phyloP scores from a whole-genome alignment of 1,139 yeast species.

The Schwanniomyces etchellsii region DNA sequence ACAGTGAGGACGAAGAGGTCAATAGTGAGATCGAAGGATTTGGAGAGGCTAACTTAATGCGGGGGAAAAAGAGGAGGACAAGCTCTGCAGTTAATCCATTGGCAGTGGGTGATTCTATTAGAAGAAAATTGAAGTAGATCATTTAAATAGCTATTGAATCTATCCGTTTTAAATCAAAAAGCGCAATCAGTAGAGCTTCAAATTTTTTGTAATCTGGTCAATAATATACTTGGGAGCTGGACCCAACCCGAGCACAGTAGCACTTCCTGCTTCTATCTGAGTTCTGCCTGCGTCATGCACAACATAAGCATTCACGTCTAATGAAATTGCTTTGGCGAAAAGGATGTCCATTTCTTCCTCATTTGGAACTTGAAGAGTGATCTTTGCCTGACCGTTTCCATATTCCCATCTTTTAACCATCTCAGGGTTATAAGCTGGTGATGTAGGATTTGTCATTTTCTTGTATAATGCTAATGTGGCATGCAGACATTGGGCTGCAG shows the following conservation, averaged over 20 bases:
- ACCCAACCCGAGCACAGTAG: slow-evolving; percentile 91
- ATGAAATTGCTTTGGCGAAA: slow-evolving; percentile 73
- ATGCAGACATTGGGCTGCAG: slow-evolving; percentile 96
- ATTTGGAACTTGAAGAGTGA: slow-evolving; percentile 72
- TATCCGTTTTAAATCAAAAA: background rate
- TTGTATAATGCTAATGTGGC: slow-evolving; percentile 92
- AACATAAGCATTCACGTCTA: slow-evolving; percentile 72
- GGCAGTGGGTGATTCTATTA: slow-evolving; percentile 15
- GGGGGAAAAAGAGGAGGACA: slow-evolving; percentile 35
- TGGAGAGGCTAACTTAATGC: slow-evolving; percentile 16
- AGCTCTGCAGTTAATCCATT: slow-evolving; percentile 43
- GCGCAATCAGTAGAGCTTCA: slow-evolving; percentile 59
- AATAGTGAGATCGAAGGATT: slow-evolving; percentile 36
- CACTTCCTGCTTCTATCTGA: slow-evolving; percentile 90
- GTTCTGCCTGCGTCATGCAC: slow-evolving; percentile 98
- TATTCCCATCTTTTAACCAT: slow-evolving; percentile 74
- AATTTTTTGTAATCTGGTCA: slow-evolving; percentile 74
- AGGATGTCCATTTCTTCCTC: slow-evolving; percentile 74
- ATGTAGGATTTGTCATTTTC: slow-evolving; percentile 50
- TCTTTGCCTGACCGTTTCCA: slow-evolving; percentile 87
- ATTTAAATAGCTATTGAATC: background rate
- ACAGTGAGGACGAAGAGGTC: slow-evolving; percentile 32
- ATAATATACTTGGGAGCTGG: slow-evolving; percentile 89
- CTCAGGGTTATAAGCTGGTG: slow-evolving; percentile 52
- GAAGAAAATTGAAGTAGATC: slow-evolving; percentile 5